Evolutionary conservation across 2,329 filamentous ascomycete species (phyloP).

Genomic region (Harringtonia lauricola): DNA sequence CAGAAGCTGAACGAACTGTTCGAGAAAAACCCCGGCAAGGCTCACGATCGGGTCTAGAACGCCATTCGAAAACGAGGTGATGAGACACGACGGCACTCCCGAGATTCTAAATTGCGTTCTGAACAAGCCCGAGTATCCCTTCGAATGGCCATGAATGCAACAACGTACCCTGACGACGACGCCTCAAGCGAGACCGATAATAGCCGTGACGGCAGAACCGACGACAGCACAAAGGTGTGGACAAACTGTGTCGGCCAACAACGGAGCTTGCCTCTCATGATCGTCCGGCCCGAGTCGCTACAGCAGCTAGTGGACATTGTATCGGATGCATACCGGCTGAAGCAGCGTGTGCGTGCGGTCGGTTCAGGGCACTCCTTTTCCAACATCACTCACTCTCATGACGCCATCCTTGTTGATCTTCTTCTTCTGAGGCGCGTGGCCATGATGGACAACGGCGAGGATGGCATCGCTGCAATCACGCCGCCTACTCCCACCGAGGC

Average conservation of each 20-base stretch:
- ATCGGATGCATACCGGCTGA: slow-evolving; percentile 9
- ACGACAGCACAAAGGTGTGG: slow-evolving; percentile 6
- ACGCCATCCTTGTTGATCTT: slow-evolving; percentile 13
- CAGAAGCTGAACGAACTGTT: slow-evolving; percentile 8
- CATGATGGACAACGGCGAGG: slow-evolving; percentile 12
- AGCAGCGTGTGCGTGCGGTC: slow-evolving; percentile 14
- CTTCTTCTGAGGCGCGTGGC: slow-evolving; percentile 9
- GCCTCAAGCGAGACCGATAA: not conserved
- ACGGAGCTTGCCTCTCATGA: slow-evolving; percentile 10
- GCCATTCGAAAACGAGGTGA: slow-evolving; percentile 5
- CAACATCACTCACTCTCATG: slow-evolving; percentile 12
- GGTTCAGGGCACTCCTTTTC: slow-evolving; percentile 18
- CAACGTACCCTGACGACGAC: slow-evolving; percentile 2
- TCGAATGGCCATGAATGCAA: slow-evolving; percentile 5
- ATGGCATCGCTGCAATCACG: slow-evolving; percentile 7
- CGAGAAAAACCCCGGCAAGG: slow-evolving; percentile 5
- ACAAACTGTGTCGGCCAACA: slow-evolving; percentile 15
- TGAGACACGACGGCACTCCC: slow-evolving; percentile 4
- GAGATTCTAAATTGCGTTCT: slow-evolving; percentile 7
- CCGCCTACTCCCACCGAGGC: not conserved
- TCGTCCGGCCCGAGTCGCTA: slow-evolving; percentile 12
- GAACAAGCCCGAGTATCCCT: slow-evolving; percentile 6
- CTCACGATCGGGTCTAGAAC: slow-evolving; percentile 9
- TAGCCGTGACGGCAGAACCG: not conserved
- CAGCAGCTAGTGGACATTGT: slow-evolving; percentile 14